Conservation (phyloP, 805 yeast species). For the Schizosaccharomyces octosporus region DNA sequence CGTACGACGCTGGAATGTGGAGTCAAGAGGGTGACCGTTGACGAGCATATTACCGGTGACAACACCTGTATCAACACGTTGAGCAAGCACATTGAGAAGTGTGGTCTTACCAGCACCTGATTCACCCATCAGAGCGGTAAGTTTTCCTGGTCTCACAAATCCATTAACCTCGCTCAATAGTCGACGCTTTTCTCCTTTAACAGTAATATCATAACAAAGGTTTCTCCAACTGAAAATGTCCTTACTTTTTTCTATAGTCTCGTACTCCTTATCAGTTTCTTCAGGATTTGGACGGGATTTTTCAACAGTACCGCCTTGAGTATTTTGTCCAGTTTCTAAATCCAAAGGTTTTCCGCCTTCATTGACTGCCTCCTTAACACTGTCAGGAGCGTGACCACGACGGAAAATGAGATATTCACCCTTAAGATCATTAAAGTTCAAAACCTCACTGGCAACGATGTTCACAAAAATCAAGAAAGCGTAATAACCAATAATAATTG, state of each 20-base stretch:
- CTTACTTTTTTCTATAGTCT: slow-evolving; percentile 5
- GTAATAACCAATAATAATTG: slow-evolving; percentile 31
- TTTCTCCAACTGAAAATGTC: slow-evolving; percentile 41
- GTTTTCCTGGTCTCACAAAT: slow-evolving; percentile 56
- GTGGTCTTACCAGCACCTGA: slow-evolving; percentile 80
- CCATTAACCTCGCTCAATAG: slow-evolving; percentile 32
- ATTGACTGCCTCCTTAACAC: slow-evolving; percentile 13
- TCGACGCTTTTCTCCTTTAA: slow-evolving; percentile 15
- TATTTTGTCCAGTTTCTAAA: slow-evolving; percentile 15
- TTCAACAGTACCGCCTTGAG: neutral
- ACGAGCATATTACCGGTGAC: slow-evolving; percentile 51
- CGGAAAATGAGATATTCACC: slow-evolving; percentile 14
- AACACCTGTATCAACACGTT: slow-evolving; percentile 44
- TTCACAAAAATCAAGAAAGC: slow-evolving; percentile 16
- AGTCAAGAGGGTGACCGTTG: slow-evolving; percentile 37
- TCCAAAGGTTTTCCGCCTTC: slow-evolving; percentile 10
- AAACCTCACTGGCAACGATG: slow-evolving; percentile 14
- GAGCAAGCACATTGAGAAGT: slow-evolving; percentile 44
- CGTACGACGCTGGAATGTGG: slow-evolving; percentile 49
- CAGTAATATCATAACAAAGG: slow-evolving; percentile 31
- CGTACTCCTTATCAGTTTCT: neutral
- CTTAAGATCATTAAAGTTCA: slow-evolving; percentile 13
- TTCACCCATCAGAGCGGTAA: slow-evolving; percentile 66
- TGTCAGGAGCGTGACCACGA: slow-evolving; percentile 16
- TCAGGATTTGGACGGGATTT: neutral